Percentiles rank a stretch among this genome's conserved stretches.
Conservation (phyloP, 768 basidiomycete genomes). For the Kwoniella europaea region DNA sequence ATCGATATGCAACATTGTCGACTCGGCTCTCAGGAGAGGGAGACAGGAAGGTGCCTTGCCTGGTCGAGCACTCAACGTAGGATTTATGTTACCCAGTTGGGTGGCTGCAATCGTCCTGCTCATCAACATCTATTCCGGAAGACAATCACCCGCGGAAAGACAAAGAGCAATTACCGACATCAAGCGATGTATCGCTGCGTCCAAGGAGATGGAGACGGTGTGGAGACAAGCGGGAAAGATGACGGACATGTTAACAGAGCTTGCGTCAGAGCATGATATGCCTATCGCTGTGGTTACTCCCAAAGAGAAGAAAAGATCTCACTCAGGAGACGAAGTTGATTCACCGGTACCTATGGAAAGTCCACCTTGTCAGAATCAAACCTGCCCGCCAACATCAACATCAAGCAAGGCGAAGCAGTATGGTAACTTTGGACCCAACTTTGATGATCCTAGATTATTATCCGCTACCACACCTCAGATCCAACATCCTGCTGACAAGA, state of each 20-base stretch:
- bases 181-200: constrained; percentile 65
- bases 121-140: constrained; percentile 68
- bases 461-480: constrained; percentile 7
- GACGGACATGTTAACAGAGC: constrained; percentile 43
- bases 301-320: constrained; percentile 23
- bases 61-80: constrained; percentile 54
- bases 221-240: constrained; percentile 57
- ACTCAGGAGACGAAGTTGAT: background rate
- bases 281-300: constrained; percentile 4
- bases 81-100: constrained; percentile 59
- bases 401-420: background rate
- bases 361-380: background rate
- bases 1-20: constrained; percentile 73
- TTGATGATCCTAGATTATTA: constrained; percentile 9
- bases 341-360: background rate
- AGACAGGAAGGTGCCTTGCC: constrained; percentile 58
- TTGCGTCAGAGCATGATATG: constrained; percentile 32
- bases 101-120: constrained; percentile 67
- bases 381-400: background rate
- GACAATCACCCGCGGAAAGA: constrained; percentile 62
- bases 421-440: background rate
- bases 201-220: constrained; percentile 60
- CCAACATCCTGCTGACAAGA: background rate
- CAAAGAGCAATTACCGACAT: constrained; percentile 68
- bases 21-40: constrained; percentile 64